A percentile compares a stretch with the other conserved stretches of the same genome.
phyloP scores from a whole-genome alignment of 2,329 filamentous ascomycete species.

The Ceratocystis smalleyi region DNA sequence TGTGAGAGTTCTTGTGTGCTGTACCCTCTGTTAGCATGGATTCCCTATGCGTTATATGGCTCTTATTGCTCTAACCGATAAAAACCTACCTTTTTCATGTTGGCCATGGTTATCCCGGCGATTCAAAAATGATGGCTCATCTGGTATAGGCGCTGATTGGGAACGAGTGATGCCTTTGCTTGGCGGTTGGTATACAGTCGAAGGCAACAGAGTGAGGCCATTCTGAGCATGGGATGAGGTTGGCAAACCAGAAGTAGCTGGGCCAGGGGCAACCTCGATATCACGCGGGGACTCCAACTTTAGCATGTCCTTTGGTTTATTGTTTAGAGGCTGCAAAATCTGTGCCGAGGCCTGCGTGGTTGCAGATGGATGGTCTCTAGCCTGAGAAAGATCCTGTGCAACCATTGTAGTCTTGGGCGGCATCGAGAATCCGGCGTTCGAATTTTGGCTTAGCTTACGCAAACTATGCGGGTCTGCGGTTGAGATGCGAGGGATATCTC shows the following conservation, averaged over 20 bases:
- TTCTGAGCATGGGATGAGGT: constrained; percentile 28
- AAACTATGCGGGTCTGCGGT: constrained; percentile 46
- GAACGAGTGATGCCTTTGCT: constrained; percentile 39
- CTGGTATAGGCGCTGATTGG: constrained; percentile 43
- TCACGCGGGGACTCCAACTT: background rate
- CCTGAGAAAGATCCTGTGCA: constrained; percentile 41
- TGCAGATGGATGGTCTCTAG: constrained; percentile 16
- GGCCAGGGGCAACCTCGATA: constrained; percentile 26
- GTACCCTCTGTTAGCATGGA: background rate
- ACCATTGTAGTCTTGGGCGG: constrained; percentile 85
- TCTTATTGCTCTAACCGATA: accelerated
- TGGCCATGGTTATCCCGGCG: background rate
- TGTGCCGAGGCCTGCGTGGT: background rate
- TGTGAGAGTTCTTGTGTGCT: constrained; percentile 13
- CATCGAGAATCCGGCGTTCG: constrained; percentile 64
- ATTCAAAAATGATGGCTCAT: constrained; percentile 21
- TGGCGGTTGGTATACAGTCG: constrained; percentile 45
- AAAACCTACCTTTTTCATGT: background rate
- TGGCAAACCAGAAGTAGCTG: constrained; percentile 41
- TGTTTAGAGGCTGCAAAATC: background rate
- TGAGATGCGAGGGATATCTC: constrained; percentile 42
- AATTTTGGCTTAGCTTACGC: constrained; percentile 33
- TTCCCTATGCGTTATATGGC: background rate
- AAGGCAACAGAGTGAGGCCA: constrained; percentile 37
- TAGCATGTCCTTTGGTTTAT: background rate